phyloP scores from a whole-genome alignment of 1,284 basidiomycete genomes.

The Malassezia furfur region DNA sequence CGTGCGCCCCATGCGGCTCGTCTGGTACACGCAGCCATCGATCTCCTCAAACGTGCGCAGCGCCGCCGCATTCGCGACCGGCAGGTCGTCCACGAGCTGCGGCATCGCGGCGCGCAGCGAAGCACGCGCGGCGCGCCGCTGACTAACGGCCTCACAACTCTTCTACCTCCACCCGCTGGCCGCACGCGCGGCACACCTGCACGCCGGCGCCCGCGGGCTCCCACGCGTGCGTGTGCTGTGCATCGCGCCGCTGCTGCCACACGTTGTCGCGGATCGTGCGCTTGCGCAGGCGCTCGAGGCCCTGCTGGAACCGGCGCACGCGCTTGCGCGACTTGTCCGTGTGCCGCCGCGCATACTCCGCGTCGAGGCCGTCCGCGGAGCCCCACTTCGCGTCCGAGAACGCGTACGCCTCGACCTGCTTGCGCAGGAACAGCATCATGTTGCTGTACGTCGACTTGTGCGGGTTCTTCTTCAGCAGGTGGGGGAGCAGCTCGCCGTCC shows the following conservation, averaged over 20 bases:
- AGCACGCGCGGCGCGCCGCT: neutral
- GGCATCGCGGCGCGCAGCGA: conserved; percentile 10
- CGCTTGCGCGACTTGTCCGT: conserved; percentile 80
- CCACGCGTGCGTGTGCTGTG: conserved; percentile 39
- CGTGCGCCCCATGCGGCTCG: conserved; percentile 72
- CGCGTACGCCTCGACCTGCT: conserved; percentile 89
- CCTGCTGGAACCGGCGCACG: conserved; percentile 61
- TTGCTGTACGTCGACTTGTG: conserved; percentile 93
- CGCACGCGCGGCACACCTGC: conserved; percentile 14
- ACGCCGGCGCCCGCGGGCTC: neutral
- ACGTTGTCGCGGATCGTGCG: conserved; percentile 36
- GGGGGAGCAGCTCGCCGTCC: conserved; percentile 82
- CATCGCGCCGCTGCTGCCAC: conserved; percentile 36
- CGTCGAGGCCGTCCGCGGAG: conserved; percentile 77
- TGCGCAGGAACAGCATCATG: conserved; percentile 97
- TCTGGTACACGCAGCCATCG: conserved; percentile 73
- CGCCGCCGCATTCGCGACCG: conserved; percentile 51
- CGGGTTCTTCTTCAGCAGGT: conserved; percentile 89
- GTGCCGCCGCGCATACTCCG: conserved; percentile 70
- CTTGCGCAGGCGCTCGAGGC: conserved; percentile 33
- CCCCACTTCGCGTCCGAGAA: conserved; percentile 85
- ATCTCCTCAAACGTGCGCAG: conserved; percentile 66
- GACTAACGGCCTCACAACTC: conserved; percentile 12
- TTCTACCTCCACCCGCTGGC: conserved; percentile 17
- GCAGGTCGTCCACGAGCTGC: conserved; percentile 30